Percentiles rank a stretch among this genome's conserved stretches.
Conservation (phyloP, 83 land plant species). For the Isoetes engelmannii region DNA sequence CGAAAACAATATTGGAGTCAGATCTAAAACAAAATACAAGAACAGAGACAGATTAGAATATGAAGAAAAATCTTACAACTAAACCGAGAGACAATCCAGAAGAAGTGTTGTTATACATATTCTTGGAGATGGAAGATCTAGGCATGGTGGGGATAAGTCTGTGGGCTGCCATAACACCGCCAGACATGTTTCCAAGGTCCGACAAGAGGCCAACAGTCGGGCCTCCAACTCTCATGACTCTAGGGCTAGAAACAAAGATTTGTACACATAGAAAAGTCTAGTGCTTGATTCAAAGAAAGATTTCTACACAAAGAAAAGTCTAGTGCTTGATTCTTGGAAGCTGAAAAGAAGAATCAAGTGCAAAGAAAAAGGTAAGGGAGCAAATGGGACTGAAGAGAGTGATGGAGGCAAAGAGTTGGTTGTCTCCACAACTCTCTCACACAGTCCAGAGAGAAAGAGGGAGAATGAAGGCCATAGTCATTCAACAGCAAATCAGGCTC, state of each 20-base stretch:
- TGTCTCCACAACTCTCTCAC: slow-evolving; percentile 10
- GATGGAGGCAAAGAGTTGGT: neutral
- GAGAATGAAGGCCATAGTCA: slow-evolving; percentile 2
- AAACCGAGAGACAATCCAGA: neutral
- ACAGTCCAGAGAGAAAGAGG: slow-evolving; percentile 10
- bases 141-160: slow-evolving; percentile 2
- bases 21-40: neutral
- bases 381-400: slow-evolving; percentile 6
- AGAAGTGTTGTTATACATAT: neutral
- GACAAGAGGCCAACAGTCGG: slow-evolving; percentile 8
- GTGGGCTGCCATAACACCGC: slow-evolving; percentile 1
- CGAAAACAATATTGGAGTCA: neutral
- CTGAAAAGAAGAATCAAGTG: too few relatives aligned
- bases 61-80: neutral
- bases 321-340: too few relatives aligned
- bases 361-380: neutral
- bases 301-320: too few relatives aligned
- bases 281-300: too few relatives aligned
- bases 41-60: neutral
- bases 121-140: too few relatives aligned
- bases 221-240: slow-evolving; percentile 6
- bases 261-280: too few relatives aligned
- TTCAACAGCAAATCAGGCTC: too few relatives aligned
- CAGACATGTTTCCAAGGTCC: slow-evolving; percentile 10
- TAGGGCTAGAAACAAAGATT: too few relatives aligned